Evolutionary conservation across 768 basidiomycete genomes (phyloP).

Genomic region (Lactifluus piperatus): DNA sequence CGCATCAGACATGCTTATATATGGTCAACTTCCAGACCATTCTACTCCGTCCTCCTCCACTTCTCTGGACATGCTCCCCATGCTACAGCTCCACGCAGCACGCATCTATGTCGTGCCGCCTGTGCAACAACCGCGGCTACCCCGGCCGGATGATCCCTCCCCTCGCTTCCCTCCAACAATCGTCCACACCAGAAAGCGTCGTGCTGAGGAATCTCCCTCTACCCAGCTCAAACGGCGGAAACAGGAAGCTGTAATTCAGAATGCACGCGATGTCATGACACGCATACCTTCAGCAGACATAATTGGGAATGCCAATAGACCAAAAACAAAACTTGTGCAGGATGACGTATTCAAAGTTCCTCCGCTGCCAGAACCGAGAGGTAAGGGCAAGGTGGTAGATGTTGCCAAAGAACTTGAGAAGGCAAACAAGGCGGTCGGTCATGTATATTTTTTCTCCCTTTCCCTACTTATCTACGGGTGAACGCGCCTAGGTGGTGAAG

Average conservation of each 20-base stretch:
- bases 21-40: constrained; percentile 30
- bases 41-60: constrained; percentile 12
- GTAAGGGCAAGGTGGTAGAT: constrained; percentile 27
- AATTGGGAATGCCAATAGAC: constrained; percentile 17
- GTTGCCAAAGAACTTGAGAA: constrained; percentile 40
- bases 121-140: constrained; percentile 32
- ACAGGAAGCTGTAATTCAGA: constrained; percentile 28
- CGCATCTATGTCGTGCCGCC: constrained; percentile 42
- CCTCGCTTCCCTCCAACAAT: constrained; percentile 53
- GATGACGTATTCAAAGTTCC: constrained; percentile 21
- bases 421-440: constrained; percentile 51
- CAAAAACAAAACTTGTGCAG: constrained; percentile 13
- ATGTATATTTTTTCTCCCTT: not conserved
- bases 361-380: constrained; percentile 22
- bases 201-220: constrained; percentile 18
- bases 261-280: constrained; percentile 33
- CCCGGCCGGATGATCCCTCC: constrained; percentile 72
- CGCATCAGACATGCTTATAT: constrained; percentile 57
- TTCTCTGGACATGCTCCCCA: constrained; percentile 24
- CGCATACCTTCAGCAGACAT: constrained; percentile 28
- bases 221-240: constrained; percentile 20
- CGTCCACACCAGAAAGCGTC: constrained; percentile 21
- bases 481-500: constrained; percentile 31
- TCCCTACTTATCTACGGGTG: not conserved
- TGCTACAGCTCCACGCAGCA: constrained; percentile 45